Conservation (phyloP, 768 basidiomycete genomes). For the Sarcomyxa edulis region DNA sequence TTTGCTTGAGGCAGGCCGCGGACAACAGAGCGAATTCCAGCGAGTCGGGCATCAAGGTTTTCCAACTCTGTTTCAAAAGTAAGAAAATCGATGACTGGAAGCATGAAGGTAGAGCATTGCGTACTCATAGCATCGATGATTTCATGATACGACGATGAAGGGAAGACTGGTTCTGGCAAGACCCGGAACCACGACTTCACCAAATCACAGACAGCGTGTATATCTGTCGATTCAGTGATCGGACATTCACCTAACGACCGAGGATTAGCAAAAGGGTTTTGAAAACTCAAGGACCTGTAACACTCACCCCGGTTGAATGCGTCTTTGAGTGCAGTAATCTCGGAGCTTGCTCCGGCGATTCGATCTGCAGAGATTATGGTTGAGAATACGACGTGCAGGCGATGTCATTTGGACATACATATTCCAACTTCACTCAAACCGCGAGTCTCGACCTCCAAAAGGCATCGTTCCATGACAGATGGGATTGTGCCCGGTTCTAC, state of each 20-base stretch:
- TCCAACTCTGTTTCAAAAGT: slow-evolving; percentile 57
- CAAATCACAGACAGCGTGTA: slow-evolving; percentile 78
- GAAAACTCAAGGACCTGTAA: background rate
- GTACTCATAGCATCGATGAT: slow-evolving; percentile 70
- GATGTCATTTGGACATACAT: slow-evolving; percentile 43
- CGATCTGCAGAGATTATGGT: slow-evolving; percentile 48
- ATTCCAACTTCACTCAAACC: slow-evolving; percentile 81
- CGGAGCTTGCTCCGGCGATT: slow-evolving; percentile 69
- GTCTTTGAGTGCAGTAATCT: slow-evolving; percentile 66
- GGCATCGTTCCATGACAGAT: slow-evolving; percentile 55
- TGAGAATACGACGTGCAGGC: background rate
- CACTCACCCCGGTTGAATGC: slow-evolving; percentile 65
- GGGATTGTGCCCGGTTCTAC: slow-evolving; percentile 59
- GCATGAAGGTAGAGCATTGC: no score
- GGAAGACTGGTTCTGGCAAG: slow-evolving; percentile 77
- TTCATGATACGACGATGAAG: slow-evolving; percentile 58
- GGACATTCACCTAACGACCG: slow-evolving; percentile 15
- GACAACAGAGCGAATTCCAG: slow-evolving; percentile 61
- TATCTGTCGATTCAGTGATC: slow-evolving; percentile 56
- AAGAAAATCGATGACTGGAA: background rate
- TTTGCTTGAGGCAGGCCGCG: slow-evolving; percentile 66
- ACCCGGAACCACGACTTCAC: slow-evolving; percentile 85
- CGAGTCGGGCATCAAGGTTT: slow-evolving; percentile 61
- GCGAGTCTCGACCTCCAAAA: slow-evolving; percentile 67
- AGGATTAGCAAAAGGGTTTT: background rate